Conservation (phyloP, 768 basidiomycete species). For the Psilocybe cyanescens region DNA sequence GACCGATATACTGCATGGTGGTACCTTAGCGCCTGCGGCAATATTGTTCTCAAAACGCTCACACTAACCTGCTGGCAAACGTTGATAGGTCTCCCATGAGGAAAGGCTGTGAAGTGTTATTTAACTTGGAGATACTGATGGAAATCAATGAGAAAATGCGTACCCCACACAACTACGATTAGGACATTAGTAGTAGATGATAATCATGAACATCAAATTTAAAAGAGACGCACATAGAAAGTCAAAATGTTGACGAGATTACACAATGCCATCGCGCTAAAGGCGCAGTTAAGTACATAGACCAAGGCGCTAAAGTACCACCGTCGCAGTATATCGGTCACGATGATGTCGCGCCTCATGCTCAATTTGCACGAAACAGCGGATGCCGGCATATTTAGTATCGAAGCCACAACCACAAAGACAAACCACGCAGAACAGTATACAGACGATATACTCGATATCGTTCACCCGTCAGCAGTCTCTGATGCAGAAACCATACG, state of each 20-base stretch:
- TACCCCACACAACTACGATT: conserved; percentile 10
- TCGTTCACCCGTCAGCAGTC: conserved; percentile 2
- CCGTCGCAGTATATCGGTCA: conserved; percentile 46
- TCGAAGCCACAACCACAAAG: conserved; percentile 22
- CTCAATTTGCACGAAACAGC: conserved; percentile 54
- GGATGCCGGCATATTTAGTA: conserved; percentile 35
- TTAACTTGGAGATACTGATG: not conserved
- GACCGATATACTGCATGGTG: conserved; percentile 45
- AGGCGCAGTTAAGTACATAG: not conserved
- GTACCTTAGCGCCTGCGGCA: not conserved
- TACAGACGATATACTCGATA: conserved; percentile 6
- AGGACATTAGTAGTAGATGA: not conserved
- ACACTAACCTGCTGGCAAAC: conserved; percentile 47
- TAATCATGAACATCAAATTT: not conserved
- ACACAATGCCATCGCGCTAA: conserved; percentile 54
- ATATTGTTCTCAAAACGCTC: not conserved
- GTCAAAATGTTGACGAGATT: conserved; percentile 50
- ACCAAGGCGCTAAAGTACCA: not conserved
- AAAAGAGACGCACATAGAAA: conserved; percentile 33
- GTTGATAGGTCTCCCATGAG: conserved; percentile 52
- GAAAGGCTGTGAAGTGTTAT: conserved; percentile 38
- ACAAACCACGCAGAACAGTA: conserved; percentile 18
- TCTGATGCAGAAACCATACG: not conserved
- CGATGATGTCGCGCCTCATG: conserved; percentile 59
- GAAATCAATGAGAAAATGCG: not conserved